phyloP scores from a whole-genome alignment of 176 grass and related monocot genomes.

The Carex pumila region DNA sequence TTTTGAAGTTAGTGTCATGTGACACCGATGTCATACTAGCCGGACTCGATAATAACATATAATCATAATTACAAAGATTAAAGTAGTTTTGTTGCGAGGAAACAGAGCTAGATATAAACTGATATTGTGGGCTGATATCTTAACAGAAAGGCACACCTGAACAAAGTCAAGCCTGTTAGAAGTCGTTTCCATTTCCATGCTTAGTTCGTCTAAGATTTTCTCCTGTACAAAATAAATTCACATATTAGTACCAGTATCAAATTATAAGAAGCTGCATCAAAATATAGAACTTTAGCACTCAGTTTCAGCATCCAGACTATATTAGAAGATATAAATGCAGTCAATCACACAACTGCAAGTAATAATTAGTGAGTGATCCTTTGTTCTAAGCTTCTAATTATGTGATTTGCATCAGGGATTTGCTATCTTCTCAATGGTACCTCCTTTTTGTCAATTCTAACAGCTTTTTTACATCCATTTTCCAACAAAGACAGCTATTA shows the following conservation, averaged over 20 bases:
- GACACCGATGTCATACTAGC: too few relatives aligned
- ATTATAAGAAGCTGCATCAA: neutral
- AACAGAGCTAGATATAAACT: neutral
- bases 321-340: neutral
- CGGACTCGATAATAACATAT: neutral
- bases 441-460: neutral
- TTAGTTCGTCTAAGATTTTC: constrained; percentile 74
- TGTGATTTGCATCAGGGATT: neutral
- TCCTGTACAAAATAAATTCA: constrained; percentile 36
- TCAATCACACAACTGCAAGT: neutral
- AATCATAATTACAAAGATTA: neutral
- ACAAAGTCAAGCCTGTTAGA: constrained; percentile 87
- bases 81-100: neutral
- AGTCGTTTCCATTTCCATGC: constrained; percentile 88
- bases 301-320: neutral
- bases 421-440: neutral
- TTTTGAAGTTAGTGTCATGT: too few relatives aligned
- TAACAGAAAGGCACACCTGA: constrained; percentile 35
- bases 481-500: neutral
- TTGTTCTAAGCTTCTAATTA: neutral
- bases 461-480: neutral
- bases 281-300: neutral
- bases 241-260: neutral
- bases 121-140: neutral
- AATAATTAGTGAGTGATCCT: neutral